Percentiles rank a stretch among this genome's conserved stretches.
These are phyloP conservation scores for Pulveroboletus sp. DNA, from an alignment of 768 basidiomycete genomes.

Conservation along the genomic window DNA sequence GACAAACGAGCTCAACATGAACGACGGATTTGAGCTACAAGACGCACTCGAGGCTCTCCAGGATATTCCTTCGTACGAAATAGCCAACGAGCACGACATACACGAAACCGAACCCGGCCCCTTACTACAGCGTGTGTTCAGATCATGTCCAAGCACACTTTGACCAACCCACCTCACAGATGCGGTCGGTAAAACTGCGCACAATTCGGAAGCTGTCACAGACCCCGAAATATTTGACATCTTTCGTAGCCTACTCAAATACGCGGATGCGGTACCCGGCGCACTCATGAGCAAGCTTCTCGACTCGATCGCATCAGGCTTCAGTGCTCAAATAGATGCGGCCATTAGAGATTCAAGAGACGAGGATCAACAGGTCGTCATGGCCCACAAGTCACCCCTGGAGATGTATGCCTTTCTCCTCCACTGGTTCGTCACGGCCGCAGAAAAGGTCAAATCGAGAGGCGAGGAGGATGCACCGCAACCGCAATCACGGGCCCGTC, in stretches of 20 bases:
- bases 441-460: slow-evolving; percentile 68
- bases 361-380: slow-evolving; percentile 60
- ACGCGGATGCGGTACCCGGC: slow-evolving; percentile 59
- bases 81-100: slow-evolving; percentile 67
- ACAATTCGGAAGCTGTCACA: slow-evolving; percentile 68
- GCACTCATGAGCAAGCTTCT: slow-evolving; percentile 79
- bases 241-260: slow-evolving; percentile 79
- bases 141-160: not conserved
- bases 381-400: slow-evolving; percentile 67
- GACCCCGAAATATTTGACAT: slow-evolving; percentile 75
- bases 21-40: slow-evolving; percentile 65
- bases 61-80: slow-evolving; percentile 59
- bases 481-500: slow-evolving; percentile 47
- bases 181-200: slow-evolving; percentile 79
- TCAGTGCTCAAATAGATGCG: slow-evolving; percentile 69
- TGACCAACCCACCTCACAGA: slow-evolving; percentile 38
- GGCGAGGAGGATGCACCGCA: slow-evolving; percentile 45
- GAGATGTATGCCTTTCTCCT: slow-evolving; percentile 92
- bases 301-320: slow-evolving; percentile 80
- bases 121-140: slow-evolving; percentile 56
- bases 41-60: slow-evolving; percentile 70
- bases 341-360: slow-evolving; percentile 66
- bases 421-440: slow-evolving; percentile 84
- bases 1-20: slow-evolving; percentile 30
- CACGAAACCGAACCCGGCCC: slow-evolving; percentile 49